Evolutionary conservation across 2,329 filamentous ascomycete genomes (phyloP).

Genomic region (Scortechinia acanthostroma): DNA sequence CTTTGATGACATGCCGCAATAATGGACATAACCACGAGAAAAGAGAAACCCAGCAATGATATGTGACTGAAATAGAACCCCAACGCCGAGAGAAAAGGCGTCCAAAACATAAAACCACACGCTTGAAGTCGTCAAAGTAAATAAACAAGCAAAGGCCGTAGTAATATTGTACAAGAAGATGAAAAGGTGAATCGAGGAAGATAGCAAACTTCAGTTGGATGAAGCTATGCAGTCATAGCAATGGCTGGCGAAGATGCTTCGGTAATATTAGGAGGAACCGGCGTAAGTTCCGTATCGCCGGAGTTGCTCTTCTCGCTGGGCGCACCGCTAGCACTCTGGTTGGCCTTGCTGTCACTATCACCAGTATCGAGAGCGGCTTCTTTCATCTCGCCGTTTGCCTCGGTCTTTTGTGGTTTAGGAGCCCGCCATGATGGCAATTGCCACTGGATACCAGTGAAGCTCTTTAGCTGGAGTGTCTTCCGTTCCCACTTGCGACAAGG

Average conservation of each 20-base stretch:
- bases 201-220: neutral
- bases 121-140: neutral
- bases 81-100: too few relatives aligned
- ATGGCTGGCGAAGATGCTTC: neutral
- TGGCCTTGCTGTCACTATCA: neutral
- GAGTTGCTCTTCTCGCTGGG: conserved; percentile 2
- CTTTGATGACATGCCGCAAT: too few relatives aligned
- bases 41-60: too few relatives aligned
- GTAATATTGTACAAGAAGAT: neutral
- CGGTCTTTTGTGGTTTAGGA: neutral
- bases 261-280: neutral
- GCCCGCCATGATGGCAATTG: conserved; percentile 42
- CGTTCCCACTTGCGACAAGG: conserved; percentile 61
- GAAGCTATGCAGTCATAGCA: neutral
- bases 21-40: too few relatives aligned
- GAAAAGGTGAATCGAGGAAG: neutral
- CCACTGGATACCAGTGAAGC: conserved; percentile 59
- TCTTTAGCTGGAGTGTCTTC: conserved; percentile 51
- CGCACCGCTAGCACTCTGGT: neutral
- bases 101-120: neutral
- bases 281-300: neutral
- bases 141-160: neutral
- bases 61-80: too few relatives aligned
- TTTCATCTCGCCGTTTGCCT: neutral
- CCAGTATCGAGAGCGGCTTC: neutral